These are phyloP conservation scores for Heimioporus sp. DNA, from an alignment of 768 basidiomycete genomes.

Conservation along the genomic window DNA sequence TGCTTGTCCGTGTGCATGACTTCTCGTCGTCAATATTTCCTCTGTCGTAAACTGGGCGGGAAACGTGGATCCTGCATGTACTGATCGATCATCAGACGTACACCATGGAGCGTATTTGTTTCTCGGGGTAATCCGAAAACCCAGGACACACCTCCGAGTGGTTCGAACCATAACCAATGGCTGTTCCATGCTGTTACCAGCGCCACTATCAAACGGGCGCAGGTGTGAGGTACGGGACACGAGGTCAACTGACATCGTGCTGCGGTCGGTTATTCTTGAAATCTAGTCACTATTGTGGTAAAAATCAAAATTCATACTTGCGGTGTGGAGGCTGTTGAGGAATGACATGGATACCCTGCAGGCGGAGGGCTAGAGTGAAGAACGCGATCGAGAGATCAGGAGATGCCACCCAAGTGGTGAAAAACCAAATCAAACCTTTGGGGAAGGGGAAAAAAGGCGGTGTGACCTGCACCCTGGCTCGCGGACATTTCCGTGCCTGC, in stretches of 20 bases:
- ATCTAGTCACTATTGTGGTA: no score
- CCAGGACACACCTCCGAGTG: background rate
- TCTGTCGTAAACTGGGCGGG: background rate
- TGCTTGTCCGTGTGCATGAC: background rate
- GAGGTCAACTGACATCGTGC: background rate
- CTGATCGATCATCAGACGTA: constrained; percentile 1
- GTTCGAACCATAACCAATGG: constrained; percentile 1
- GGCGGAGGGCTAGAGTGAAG: background rate
- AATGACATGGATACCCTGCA: background rate
- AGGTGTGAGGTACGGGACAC: background rate
- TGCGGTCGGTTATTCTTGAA: background rate
- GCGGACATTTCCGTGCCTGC: constrained; percentile 18
- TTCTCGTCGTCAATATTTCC: background rate
- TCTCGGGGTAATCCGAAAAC: constrained; percentile 10
- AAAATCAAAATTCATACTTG: background rate
- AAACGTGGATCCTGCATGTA: constrained; percentile 7
- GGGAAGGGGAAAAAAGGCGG: background rate
- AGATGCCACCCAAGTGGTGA: background rate
- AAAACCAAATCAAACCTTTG: background rate
- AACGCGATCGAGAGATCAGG: background rate
- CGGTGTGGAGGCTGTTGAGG: background rate
- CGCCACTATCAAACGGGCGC: constrained; percentile 14
- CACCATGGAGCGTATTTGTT: constrained; percentile 4
- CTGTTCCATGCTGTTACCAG: constrained; percentile 5
- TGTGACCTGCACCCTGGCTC: background rate